phyloP scores from a whole-genome alignment of 305 asterid genomes.

The Plantago lanceolata region DNA sequence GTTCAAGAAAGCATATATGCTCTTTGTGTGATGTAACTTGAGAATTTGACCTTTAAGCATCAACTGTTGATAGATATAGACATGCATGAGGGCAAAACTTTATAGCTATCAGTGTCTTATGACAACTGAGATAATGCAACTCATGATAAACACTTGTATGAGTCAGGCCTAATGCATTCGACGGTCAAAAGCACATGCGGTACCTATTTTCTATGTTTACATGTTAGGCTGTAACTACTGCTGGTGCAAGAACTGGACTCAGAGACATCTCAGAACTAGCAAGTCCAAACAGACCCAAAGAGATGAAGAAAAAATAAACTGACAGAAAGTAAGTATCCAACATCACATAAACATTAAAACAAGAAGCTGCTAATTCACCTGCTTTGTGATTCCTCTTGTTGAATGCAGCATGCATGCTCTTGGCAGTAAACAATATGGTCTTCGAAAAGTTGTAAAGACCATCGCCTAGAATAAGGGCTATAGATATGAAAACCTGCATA shows the following conservation, averaged over 20 bases:
- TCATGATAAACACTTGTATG: too few relatives aligned
- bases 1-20: background rate
- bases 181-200: too few relatives aligned
- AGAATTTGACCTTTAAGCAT: background rate
- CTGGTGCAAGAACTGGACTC: too few relatives aligned
- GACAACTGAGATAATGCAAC: too few relatives aligned
- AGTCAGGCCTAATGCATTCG: too few relatives aligned
- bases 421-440: slow-evolving; percentile 52
- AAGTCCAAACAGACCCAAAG: background rate
- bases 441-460: slow-evolving; percentile 82
- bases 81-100: background rate
- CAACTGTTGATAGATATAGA: background rate
- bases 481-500: slow-evolving; percentile 77
- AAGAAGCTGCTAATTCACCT: slow-evolving; percentile 24
- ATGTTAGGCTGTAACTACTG: too few relatives aligned
- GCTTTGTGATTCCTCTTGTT: slow-evolving; percentile 34
- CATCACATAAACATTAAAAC: background rate
- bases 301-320: slow-evolving; percentile 31
- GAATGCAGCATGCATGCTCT: slow-evolving; percentile 43
- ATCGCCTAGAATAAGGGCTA: slow-evolving; percentile 82
- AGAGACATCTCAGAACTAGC: too few relatives aligned
- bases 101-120: too few relatives aligned
- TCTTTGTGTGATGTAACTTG: background rate
- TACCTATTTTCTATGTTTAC: too few relatives aligned
- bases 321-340: background rate